Percentiles rank a stretch among this genome's conserved stretches.
These are phyloP conservation scores for Paramecium biaurelia DNA, from an alignment of 73 alveolate species.

Conservation along the genomic window DNA sequence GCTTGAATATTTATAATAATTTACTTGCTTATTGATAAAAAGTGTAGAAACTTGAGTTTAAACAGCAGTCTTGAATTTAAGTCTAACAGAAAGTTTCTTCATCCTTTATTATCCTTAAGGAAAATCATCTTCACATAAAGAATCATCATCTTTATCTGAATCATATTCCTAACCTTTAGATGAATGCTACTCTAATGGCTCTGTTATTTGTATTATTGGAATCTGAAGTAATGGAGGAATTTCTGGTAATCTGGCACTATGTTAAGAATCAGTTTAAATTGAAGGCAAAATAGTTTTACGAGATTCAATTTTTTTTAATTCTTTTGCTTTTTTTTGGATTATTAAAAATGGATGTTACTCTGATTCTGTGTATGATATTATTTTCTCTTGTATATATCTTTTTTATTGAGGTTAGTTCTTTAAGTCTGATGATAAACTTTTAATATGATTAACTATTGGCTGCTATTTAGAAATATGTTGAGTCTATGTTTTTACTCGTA, in stretches of 20 bases:
- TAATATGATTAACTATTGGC: not conserved
- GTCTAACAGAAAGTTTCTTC: not conserved
- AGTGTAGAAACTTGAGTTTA: slow-evolving; percentile 15
- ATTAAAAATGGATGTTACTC: not conserved
- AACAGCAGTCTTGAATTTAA: not conserved
- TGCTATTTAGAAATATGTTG: not conserved
- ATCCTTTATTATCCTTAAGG: not conserved
- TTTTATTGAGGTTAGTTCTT: not conserved
- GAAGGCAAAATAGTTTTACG: not conserved
- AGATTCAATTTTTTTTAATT: not conserved
- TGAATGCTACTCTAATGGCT: not conserved
- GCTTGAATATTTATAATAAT: not conserved
- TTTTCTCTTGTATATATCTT: not conserved
- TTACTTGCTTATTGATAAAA: not conserved
- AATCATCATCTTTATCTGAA: not conserved
- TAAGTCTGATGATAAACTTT: not conserved
- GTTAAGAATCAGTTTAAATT: not conserved
- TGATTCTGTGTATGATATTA: not conserved
- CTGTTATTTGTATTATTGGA: not conserved
- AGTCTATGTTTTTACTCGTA: not conserved
- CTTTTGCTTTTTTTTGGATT: not conserved
- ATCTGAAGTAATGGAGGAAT: not conserved
- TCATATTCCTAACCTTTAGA: not conserved
- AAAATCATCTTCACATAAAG: not conserved
- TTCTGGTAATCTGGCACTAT: not conserved